Percentiles rank a stretch among this genome's conserved stretches.
phyloP scores from a whole-genome alignment of 1,139 yeast genomes.

The Taiozyma sp. region DNA sequence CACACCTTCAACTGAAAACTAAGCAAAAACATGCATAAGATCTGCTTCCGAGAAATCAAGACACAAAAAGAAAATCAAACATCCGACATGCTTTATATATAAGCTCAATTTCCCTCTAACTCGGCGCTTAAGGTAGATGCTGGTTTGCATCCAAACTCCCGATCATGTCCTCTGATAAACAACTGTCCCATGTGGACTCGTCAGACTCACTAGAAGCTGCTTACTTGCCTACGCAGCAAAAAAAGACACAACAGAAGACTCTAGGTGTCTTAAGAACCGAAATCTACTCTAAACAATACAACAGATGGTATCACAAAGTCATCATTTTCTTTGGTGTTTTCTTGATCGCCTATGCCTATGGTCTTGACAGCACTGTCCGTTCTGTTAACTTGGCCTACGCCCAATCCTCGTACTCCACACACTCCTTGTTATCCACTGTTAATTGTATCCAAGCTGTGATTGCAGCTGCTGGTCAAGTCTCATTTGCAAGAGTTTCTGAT shows the following conservation, averaged over 20 bases:
- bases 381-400: constrained; percentile 45
- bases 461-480: constrained; percentile 68
- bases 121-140: neutral
- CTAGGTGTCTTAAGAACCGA: constrained; percentile 9
- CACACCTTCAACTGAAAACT: neutral
- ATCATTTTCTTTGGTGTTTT: constrained; percentile 4
- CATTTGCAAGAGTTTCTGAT: constrained; percentile 62
- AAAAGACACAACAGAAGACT: constrained; percentile 7
- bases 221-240: neutral
- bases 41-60: neutral
- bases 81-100: neutral
- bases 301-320: constrained; percentile 1
- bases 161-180: neutral
- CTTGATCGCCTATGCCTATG: constrained; percentile 54
- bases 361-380: constrained; percentile 51
- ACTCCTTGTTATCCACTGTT: constrained; percentile 57
- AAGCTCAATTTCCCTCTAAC: neutral
- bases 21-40: neutral
- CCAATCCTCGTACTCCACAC: constrained; percentile 45
- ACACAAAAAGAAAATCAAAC: neutral
- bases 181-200: neutral
- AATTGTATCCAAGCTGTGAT: constrained; percentile 55
- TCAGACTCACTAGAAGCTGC: neutral
- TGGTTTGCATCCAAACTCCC: neutral
- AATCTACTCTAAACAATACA: constrained; percentile 5